Evolutionary conservation across 73 alveolate species (phyloP).

Genomic region (Blepharisma stoltei): DNA sequence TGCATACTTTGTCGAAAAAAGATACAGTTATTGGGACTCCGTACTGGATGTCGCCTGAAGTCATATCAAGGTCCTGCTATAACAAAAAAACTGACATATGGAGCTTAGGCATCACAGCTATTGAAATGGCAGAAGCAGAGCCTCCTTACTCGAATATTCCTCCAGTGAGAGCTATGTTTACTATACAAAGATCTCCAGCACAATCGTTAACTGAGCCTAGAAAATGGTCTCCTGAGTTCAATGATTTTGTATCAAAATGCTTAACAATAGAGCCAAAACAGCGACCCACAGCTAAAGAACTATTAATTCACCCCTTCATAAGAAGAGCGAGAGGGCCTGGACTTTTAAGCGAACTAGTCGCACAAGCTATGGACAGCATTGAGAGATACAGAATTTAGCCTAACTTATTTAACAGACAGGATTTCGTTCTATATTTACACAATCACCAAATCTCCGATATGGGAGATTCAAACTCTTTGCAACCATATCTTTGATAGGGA

Average conservation of each 20-base stretch:
- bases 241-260: conserved; percentile 86
- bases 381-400: too few species aligned
- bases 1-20: conserved; percentile 80
- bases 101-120: conserved; percentile 95
- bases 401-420: too few species aligned
- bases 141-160: conserved; percentile 94
- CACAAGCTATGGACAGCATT: conserved; percentile 60
- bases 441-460: too few species aligned
- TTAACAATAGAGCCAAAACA: conserved; percentile 81
- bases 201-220: conserved; percentile 76
- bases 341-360: conserved; percentile 62
- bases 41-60: conserved; percentile 98
- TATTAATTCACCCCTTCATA: conserved; percentile 83
- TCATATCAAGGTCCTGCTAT: conserved; percentile 54
- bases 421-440: too few species aligned
- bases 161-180: conserved; percentile 86
- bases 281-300: conserved; percentile 93
- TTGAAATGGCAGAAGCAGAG: conserved; percentile 98
- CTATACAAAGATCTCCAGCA: conserved; percentile 85
- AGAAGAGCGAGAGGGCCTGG: conserved; percentile 54
- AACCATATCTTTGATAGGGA: too few species aligned
- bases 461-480: too few species aligned
- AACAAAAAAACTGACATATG: conserved; percentile 94
- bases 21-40: conserved; percentile 94
- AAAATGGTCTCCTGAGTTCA: conserved; percentile 90